Percentiles rank a stretch among this genome's conserved stretches.
phyloP scores from a whole-genome alignment of 148 eudicot genomes.

The Cornus controversa region DNA sequence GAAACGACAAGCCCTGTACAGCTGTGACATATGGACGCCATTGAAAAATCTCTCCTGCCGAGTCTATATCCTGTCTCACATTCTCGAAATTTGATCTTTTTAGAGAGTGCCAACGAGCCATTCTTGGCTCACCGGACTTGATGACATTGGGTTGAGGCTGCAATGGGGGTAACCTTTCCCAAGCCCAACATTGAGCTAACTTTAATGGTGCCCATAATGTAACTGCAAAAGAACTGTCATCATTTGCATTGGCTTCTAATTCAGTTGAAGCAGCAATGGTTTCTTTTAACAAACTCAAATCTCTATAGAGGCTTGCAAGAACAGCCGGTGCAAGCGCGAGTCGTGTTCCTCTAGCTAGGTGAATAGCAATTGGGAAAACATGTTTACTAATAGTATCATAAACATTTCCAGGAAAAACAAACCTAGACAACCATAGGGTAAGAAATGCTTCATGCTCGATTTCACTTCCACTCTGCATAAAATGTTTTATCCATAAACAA shows the following conservation, averaged over 20 bases:
- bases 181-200: background rate
- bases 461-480: background rate
- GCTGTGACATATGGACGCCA: background rate
- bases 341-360: background rate
- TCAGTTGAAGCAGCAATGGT: background rate
- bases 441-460: background rate
- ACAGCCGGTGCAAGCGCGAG: background rate
- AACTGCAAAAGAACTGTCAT: background rate
- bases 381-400: background rate
- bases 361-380: background rate
- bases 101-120: background rate
- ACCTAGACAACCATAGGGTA: background rate
- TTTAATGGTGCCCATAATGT: background rate
- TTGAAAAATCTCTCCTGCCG: background rate
- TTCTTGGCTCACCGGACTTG: background rate
- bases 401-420: background rate
- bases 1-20: background rate
- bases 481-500: background rate
- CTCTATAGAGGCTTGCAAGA: background rate
- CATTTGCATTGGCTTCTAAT: background rate
- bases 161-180: background rate
- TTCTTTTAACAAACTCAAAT: background rate
- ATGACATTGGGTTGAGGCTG: background rate
- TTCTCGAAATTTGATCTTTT: background rate
- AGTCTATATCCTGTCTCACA: background rate